These are phyloP conservation scores for Aspergillus sp. DNA, from an alignment of 2,329 filamentous ascomycete species.

Conservation along the genomic window DNA sequence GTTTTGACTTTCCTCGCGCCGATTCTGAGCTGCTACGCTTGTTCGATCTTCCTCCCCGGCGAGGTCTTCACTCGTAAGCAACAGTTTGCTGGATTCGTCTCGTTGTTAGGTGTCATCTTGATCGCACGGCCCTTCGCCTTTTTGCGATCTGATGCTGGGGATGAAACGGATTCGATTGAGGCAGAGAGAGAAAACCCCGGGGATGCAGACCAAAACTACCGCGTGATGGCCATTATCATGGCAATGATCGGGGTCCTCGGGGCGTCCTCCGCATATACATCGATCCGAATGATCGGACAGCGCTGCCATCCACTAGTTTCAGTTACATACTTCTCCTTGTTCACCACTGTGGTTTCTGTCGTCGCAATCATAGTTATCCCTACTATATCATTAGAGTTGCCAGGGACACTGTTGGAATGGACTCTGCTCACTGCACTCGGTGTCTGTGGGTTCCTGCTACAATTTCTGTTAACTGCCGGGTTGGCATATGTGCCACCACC, in stretches of 20 bases:
- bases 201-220: conserved; percentile 58
- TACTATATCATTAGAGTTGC: conserved; percentile 57
- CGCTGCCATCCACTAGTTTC: conserved; percentile 79
- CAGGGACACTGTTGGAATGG: conserved; percentile 61
- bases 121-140: conserved; percentile 67
- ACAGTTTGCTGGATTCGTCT: conserved; percentile 72
- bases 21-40: conserved; percentile 75
- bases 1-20: conserved; percentile 87
- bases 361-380: conserved; percentile 59
- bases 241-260: conserved; percentile 78
- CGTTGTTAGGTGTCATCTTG: conserved; percentile 75
- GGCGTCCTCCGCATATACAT: conserved; percentile 71
- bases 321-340: conserved; percentile 78
- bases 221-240: conserved; percentile 67
- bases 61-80: conserved; percentile 79
- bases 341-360: conserved; percentile 67
- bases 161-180: conserved; percentile 16
- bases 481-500: conserved; percentile 68
- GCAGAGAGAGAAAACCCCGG: conserved; percentile 26
- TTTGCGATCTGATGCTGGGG: conserved; percentile 6
- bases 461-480: conserved; percentile 79
- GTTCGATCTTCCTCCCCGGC: conserved; percentile 66
- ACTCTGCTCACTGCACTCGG: conserved; percentile 67
- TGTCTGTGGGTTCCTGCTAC: conserved; percentile 75
- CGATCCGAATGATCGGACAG: conserved; percentile 76